phyloP scores from a whole-genome alignment of 2,329 filamentous ascomycete genomes.

The Aspergillus sclerotialis region DNA sequence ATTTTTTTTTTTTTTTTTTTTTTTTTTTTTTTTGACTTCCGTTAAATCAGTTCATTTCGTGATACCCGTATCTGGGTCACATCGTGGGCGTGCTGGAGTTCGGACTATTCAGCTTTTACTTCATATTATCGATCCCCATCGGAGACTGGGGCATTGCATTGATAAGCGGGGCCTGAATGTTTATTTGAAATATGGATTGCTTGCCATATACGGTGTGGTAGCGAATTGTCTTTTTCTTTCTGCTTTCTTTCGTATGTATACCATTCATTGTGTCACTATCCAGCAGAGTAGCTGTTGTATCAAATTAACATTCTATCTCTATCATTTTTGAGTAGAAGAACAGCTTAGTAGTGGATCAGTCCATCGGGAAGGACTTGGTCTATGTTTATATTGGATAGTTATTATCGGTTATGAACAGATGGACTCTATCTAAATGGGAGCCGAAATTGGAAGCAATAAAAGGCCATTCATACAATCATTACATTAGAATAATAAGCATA shows the following conservation, averaged over 20 bases:
- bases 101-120: conserved; percentile 1
- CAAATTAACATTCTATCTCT: too few species aligned
- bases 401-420: too few species aligned
- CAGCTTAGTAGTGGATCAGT: too few species aligned
- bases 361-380: too few species aligned
- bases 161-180: too few species aligned
- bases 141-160: neutral
- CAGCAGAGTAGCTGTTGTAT: neutral
- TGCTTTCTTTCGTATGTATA: neutral
- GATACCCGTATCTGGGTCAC: conserved; percentile 19
- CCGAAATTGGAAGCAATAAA: too few species aligned
- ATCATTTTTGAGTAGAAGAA: too few species aligned
- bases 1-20: neutral
- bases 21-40: conserved; percentile 1
- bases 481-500: too few species aligned
- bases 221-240: neutral
- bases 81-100: conserved; percentile 14
- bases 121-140: neutral
- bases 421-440: too few species aligned
- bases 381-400: too few species aligned
- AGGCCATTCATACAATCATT: too few species aligned
- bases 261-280: neutral
- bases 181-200: neutral
- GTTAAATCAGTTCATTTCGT: conserved; percentile 5
- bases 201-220: neutral